Conservation (phyloP, 768 basidiomycete species). For the Mycena epipterygia region DNA sequence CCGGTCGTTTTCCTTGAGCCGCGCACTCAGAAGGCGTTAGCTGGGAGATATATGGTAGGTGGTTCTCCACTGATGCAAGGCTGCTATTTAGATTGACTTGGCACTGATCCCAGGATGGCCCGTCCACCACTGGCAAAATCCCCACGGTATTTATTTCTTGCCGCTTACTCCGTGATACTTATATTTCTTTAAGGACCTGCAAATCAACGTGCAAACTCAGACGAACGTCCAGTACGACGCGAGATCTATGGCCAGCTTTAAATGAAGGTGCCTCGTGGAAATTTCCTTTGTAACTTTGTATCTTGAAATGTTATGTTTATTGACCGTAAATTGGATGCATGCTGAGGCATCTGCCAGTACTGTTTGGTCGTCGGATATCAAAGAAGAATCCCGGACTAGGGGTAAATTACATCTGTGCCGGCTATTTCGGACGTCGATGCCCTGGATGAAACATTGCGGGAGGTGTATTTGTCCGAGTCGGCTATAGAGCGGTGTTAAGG, state of each 20-base stretch:
- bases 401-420: too few species aligned
- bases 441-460: too few species aligned
- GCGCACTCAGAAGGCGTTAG: background rate
- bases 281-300: background rate
- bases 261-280: background rate
- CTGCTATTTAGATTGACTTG: background rate
- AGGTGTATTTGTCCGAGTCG: too few species aligned
- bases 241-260: background rate
- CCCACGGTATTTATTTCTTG: background rate
- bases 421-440: too few species aligned
- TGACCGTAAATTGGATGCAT: background rate
- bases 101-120: background rate
- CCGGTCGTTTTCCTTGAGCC: slow-evolving; percentile 21
- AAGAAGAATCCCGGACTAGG: too few species aligned
- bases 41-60: background rate
- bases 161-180: background rate
- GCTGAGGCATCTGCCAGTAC: too few species aligned
- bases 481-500: too few species aligned
- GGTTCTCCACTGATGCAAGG: too few species aligned
- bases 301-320: background rate
- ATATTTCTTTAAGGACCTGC: background rate
- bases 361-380: too few species aligned
- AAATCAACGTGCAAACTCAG: slow-evolving; percentile 24
- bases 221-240: slow-evolving; percentile 20
- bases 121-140: background rate